These are phyloP conservation scores for Cornus kousa DNA, from an alignment of 148 eudicot genomes.

Conservation along the genomic window DNA sequence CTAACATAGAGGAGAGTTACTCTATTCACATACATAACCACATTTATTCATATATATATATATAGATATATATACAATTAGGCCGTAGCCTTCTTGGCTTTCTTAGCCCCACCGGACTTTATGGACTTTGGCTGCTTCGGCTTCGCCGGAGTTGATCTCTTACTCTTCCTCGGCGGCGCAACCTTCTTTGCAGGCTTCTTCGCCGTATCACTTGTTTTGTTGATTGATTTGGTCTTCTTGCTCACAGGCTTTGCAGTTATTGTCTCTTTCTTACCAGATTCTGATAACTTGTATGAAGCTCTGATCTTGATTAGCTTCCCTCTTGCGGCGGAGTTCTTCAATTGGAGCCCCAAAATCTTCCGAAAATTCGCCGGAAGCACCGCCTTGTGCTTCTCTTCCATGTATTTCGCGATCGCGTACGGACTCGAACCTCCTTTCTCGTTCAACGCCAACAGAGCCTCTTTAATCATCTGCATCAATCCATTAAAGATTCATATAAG, in stretches of 20 bases:
- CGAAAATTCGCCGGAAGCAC: conserved; percentile 66
- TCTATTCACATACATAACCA: neutral
- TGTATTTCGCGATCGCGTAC: conserved; percentile 70
- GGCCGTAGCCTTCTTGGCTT: conserved; percentile 36
- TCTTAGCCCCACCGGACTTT: conserved; percentile 48
- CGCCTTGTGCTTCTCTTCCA: conserved; percentile 65
- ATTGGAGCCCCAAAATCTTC: conserved; percentile 61
- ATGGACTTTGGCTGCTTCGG: conserved; percentile 63
- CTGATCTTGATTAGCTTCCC: conserved; percentile 71
- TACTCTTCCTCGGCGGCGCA: conserved; percentile 26
- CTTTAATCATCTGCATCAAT: conserved; percentile 67
- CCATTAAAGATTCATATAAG: neutral
- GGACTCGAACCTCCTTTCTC: conserved; percentile 79
- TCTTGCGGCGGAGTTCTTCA: conserved; percentile 60
- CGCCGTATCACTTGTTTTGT: conserved; percentile 31
- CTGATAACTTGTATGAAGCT: conserved; percentile 70
- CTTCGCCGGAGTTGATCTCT: conserved; percentile 41
- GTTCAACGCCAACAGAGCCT: conserved; percentile 51
- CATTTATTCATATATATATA: neutral
- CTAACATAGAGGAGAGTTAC: neutral
- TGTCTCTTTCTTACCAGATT: conserved; percentile 33
- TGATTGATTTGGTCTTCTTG: conserved; percentile 13
- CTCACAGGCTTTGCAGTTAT: conserved; percentile 12
- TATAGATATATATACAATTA: neutral
- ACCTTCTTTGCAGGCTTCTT: conserved; percentile 24